These are phyloP conservation scores for Candolleomyces efflorescens DNA, from an alignment of 768 basidiomycete genomes.

Conservation along the genomic window DNA sequence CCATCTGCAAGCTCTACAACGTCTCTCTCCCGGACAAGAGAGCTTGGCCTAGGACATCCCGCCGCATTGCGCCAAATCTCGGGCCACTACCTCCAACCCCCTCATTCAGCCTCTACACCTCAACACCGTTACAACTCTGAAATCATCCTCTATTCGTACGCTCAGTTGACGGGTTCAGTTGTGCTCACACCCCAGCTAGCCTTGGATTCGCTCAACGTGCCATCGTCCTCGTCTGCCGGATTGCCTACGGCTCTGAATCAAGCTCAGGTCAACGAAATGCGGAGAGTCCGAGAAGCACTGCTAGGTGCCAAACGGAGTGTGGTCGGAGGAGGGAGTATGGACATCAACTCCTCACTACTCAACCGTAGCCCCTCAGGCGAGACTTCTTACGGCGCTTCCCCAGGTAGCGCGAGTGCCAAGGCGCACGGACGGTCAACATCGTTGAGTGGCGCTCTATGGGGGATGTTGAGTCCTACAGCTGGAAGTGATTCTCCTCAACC, in stretches of 20 bases:
- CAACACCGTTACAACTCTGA: conserved; percentile 50
- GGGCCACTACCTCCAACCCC: conserved; percentile 17
- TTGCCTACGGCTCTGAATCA: conserved; percentile 25
- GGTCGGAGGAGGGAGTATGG: conserved; percentile 77
- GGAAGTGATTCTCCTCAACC: neutral
- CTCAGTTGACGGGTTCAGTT: conserved; percentile 69
- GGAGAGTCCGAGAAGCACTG: conserved; percentile 45
- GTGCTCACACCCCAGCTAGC: conserved; percentile 41
- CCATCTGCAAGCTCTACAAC: conserved; percentile 7
- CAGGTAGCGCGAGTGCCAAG: too few relatives aligned
- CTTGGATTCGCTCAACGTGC: too few relatives aligned
- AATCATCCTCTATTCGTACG: conserved; percentile 81
- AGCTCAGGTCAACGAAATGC: conserved; percentile 43
- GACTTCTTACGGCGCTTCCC: too few relatives aligned
- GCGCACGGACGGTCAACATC: too few relatives aligned
- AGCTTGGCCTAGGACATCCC: conserved; percentile 43
- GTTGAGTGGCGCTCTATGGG: too few relatives aligned
- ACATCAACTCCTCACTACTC: conserved; percentile 38
- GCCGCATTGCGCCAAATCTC: conserved; percentile 12
- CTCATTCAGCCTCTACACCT: conserved; percentile 39
- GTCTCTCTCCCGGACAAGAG: conserved; percentile 23
- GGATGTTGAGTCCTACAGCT: too few relatives aligned
- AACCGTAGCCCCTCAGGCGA: neutral
- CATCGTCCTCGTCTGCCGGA: too few relatives aligned
- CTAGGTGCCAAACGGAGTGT: conserved; percentile 29